A percentile compares a stretch with the other conserved stretches of the same genome.
These are phyloP conservation scores for Tetrastigma voinierianum DNA, from an alignment of 164 flowering plant genomes.

Conservation along the genomic window DNA sequence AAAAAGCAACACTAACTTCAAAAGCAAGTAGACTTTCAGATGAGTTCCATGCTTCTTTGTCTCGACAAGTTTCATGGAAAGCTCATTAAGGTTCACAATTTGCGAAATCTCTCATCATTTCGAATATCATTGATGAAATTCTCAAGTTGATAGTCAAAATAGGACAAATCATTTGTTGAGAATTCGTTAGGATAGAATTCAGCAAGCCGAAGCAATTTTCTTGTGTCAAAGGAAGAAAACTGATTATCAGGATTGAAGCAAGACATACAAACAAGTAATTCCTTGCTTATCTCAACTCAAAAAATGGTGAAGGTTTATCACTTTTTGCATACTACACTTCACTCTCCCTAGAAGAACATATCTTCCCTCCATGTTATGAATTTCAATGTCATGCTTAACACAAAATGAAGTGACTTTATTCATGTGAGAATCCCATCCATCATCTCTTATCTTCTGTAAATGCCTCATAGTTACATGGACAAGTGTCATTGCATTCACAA, in stretches of 20 bases:
- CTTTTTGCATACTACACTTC: too few species aligned
- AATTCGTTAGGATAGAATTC: constrained; percentile 6
- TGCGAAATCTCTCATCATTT: neutral
- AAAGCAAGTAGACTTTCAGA: neutral
- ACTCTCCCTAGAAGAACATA: too few species aligned
- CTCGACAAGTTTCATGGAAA: neutral
- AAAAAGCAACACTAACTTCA: constrained; percentile 2
- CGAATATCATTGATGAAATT: too few species aligned
- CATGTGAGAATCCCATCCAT: neutral
- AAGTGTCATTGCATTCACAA: constrained; percentile 6
- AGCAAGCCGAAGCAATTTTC: neutral
- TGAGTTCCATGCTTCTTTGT: neutral
- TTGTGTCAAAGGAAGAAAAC: neutral
- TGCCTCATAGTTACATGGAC: neutral
- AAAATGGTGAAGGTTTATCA: too few species aligned
- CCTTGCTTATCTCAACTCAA: constrained; percentile 8
- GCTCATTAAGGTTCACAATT: neutral
- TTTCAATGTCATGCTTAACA: neutral
- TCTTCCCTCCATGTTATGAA: neutral
- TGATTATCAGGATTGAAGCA: constrained; percentile 3
- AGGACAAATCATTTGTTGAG: too few species aligned
- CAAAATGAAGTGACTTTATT: too few species aligned
- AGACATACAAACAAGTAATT: constrained; percentile 4
- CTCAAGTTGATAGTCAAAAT: too few species aligned
- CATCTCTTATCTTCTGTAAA: neutral